Conservation (phyloP, 805 yeast genomes). For the Saturnispora dispora region DNA sequence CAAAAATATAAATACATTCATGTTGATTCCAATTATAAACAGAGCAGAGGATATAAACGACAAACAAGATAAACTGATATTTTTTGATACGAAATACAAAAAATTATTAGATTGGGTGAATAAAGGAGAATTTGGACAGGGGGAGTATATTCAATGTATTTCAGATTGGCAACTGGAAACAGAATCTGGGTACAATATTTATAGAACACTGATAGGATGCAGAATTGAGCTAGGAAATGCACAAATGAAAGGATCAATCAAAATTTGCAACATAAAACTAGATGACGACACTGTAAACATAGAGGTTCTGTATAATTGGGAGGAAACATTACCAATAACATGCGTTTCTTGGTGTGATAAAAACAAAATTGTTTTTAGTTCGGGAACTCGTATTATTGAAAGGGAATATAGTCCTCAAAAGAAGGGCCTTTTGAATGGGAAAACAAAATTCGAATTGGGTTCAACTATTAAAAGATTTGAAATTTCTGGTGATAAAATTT, state of each 20-base stretch:
- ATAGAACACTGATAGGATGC: slow-evolving; percentile 30
- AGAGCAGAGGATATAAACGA: not conserved
- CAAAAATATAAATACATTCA: slow-evolving; percentile 16
- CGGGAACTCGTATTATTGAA: slow-evolving; percentile 7
- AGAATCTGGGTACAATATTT: slow-evolving; percentile 14
- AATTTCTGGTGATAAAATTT: slow-evolving; percentile 5
- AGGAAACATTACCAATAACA: slow-evolving; percentile 16
- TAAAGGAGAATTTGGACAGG: slow-evolving; percentile 8
- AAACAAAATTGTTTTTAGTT: slow-evolving; percentile 19
- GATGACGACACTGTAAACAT: slow-evolving; percentile 11
- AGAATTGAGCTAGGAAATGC: slow-evolving; percentile 6
- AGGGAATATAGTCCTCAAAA: slow-evolving; percentile 1
- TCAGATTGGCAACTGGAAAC: slow-evolving; percentile 29
- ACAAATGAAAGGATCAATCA: slow-evolving; percentile 17
- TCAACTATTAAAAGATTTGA: slow-evolving; percentile 4
- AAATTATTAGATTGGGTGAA: slow-evolving; percentile 5
- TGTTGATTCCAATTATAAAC: slow-evolving; percentile 13
- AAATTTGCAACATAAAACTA: slow-evolving; percentile 23
- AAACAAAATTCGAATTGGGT: not conserved
- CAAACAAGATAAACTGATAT: slow-evolving; percentile 12
- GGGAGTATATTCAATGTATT: slow-evolving; percentile 25
- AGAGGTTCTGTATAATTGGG: slow-evolving; percentile 15
- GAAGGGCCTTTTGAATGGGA: not conserved
- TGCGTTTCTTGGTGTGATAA: slow-evolving; percentile 20
- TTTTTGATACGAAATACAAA: slow-evolving; percentile 20